Evolutionary conservation across 2,329 filamentous ascomycete species (phyloP).

Genomic region (Fusarium sp.): DNA sequence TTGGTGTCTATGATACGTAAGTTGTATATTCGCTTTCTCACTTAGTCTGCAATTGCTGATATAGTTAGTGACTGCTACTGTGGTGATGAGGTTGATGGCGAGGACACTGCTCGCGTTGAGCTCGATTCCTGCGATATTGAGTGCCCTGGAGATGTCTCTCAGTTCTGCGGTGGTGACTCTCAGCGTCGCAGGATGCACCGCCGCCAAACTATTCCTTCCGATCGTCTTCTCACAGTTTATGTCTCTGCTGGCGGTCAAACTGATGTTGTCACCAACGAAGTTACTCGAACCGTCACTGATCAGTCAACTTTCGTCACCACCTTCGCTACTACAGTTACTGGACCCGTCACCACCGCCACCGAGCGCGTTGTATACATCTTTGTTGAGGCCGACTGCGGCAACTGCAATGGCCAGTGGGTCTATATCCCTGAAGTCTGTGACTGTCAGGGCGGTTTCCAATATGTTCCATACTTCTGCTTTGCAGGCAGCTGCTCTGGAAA

Average conservation of each 20-base stretch:
- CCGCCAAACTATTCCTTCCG: slow-evolving; percentile 35
- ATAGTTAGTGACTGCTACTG: slow-evolving; percentile 35
- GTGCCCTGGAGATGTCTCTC: slow-evolving; percentile 36
- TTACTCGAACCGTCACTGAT: slow-evolving; percentile 27
- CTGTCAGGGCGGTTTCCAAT: slow-evolving; percentile 35
- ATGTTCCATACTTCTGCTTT: slow-evolving; percentile 33
- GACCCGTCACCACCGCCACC: slow-evolving; percentile 13
- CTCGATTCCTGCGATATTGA: slow-evolving; percentile 20
- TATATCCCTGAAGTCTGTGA: slow-evolving; percentile 28
- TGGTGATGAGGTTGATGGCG: slow-evolving; percentile 26
- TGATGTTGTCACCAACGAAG: not conserved
- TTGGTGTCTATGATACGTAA: slow-evolving; percentile 42
- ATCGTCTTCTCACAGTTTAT: slow-evolving; percentile 38
- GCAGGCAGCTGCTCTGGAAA: slow-evolving; percentile 26
- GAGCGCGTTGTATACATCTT: slow-evolving; percentile 32
- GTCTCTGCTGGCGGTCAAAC: not conserved
- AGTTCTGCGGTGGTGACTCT: slow-evolving; percentile 38
- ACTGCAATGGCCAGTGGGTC: slow-evolving; percentile 32
- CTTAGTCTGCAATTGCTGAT: fast-evolving
- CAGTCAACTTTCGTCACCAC: slow-evolving; percentile 32
- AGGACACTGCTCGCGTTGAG: slow-evolving; percentile 7
- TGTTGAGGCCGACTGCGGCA: slow-evolving; percentile 22
- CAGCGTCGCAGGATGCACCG: slow-evolving; percentile 17
- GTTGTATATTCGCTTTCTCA: not conserved
- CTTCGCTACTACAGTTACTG: slow-evolving; percentile 25